These are phyloP conservation scores for Coniferiporia sulphurascens DNA, from an alignment of 1,284 basidiomycete species.

Conservation along the genomic window DNA sequence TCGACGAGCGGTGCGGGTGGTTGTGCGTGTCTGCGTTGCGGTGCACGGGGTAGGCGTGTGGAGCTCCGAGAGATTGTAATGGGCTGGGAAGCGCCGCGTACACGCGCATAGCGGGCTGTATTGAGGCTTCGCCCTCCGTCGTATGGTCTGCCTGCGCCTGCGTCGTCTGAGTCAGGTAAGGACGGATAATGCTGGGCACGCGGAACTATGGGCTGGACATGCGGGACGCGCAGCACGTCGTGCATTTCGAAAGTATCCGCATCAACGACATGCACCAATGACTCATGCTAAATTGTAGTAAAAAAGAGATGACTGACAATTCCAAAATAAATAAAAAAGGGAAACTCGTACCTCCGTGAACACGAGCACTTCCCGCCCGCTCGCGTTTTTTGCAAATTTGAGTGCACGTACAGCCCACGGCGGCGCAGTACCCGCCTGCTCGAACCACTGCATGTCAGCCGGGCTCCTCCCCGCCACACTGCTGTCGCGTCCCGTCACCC, in stretches of 20 bases:
- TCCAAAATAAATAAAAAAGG: not conserved
- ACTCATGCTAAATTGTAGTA: conserved; percentile 54
- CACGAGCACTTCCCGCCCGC: conserved; percentile 62
- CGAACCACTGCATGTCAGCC: not conserved
- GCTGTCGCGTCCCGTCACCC: conserved; percentile 12
- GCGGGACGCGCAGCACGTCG: conserved; percentile 62
- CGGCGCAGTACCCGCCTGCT: conserved; percentile 38
- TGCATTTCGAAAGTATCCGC: conserved; percentile 76
- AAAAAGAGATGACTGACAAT: not conserved
- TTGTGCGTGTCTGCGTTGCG: not conserved
- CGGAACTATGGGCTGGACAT: conserved; percentile 25
- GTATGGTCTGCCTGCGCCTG: no score
- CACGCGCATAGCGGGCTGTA: not conserved
- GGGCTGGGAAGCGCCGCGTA: not conserved
- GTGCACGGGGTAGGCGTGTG: not conserved
- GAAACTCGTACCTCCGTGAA: conserved; percentile 70
- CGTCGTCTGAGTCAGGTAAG: no score
- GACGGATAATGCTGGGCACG: conserved; percentile 9
- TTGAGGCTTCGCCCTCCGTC: no score
- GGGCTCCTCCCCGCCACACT: not conserved
- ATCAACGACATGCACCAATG: conserved; percentile 69
- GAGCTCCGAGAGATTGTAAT: not conserved
- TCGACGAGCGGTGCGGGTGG: not conserved
- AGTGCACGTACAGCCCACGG: conserved; percentile 75
- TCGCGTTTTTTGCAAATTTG: conserved; percentile 59